Evolutionary conservation across 2,329 filamentous ascomycete species (phyloP).

Genomic region (Lachnellula hyalina): DNA sequence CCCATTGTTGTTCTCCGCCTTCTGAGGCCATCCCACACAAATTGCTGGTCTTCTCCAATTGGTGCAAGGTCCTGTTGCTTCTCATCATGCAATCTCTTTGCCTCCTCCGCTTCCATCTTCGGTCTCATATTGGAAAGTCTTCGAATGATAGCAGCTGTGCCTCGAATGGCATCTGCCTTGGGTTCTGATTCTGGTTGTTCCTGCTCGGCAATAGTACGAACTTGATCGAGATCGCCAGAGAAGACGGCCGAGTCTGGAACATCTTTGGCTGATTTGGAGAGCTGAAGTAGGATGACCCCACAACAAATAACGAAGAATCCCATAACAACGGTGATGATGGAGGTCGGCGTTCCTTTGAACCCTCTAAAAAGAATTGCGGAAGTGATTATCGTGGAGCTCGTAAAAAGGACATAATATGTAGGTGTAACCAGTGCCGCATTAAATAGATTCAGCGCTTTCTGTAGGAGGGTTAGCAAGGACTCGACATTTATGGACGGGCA

Average conservation of each 20-base stretch:
- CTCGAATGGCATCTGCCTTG: slow-evolving; percentile 92
- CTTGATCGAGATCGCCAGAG: slow-evolving; percentile 86
- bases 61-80: slow-evolving; percentile 68
- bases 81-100: slow-evolving; percentile 73
- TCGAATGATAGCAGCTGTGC: slow-evolving; percentile 80
- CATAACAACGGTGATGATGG: slow-evolving; percentile 84
- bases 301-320: slow-evolving; percentile 93
- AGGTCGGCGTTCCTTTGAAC: slow-evolving; percentile 77
- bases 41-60: slow-evolving; percentile 69
- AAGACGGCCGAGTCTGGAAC: slow-evolving; percentile 92
- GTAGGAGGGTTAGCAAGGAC: slow-evolving; percentile 16
- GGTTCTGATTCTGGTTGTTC: slow-evolving; percentile 95
- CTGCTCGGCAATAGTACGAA: slow-evolving; percentile 90
- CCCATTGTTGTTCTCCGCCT: slow-evolving; percentile 56
- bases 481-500: slow-evolving; percentile 19
- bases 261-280: slow-evolving; percentile 98
- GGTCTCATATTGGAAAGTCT: slow-evolving; percentile 71
- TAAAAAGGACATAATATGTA: slow-evolving; percentile 99
- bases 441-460: slow-evolving; percentile 98
- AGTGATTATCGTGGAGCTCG: slow-evolving; percentile 88
- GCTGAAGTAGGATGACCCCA: slow-evolving; percentile 84
- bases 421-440: slow-evolving; percentile 96
- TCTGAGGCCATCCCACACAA: slow-evolving; percentile 87
- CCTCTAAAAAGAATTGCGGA: slow-evolving; percentile 89
- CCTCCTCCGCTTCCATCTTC: slow-evolving; percentile 75